A percentile compares a stretch with the other conserved stretches of the same genome.
Conservation (phyloP, 176 grass and related monocot genomes). For the Oryza rufipogon region DNA sequence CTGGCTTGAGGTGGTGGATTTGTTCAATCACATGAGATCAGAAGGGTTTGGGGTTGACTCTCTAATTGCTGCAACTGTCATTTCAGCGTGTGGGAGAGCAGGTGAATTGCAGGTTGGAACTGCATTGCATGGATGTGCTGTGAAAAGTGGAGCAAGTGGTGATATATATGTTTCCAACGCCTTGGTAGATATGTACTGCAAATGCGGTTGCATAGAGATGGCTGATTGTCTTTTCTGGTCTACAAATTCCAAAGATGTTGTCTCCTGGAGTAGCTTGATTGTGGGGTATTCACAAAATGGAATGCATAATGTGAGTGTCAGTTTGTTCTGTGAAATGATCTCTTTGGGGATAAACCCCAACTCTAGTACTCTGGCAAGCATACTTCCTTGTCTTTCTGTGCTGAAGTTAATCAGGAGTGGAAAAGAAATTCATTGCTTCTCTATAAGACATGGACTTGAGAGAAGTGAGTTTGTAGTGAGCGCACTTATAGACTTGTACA, state of each 20-base stretch:
- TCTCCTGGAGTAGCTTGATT: slow-evolving; percentile 72
- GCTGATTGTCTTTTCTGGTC: slow-evolving; percentile 41
- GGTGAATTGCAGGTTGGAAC: slow-evolving; percentile 37
- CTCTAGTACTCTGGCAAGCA: slow-evolving; percentile 47
- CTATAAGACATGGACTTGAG: slow-evolving; percentile 45
- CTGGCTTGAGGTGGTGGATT: slow-evolving; percentile 45
- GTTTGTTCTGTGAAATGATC: slow-evolving; percentile 55
- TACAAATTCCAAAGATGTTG: slow-evolving; percentile 49
- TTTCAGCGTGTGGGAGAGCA: slow-evolving; percentile 52
- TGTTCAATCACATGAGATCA: slow-evolving; percentile 47
- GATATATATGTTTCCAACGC: slow-evolving; percentile 58
- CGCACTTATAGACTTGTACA: slow-evolving; percentile 63
- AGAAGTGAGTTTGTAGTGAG: slow-evolving; percentile 54
- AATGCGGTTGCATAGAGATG: slow-evolving; percentile 43
- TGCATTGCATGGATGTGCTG: slow-evolving; percentile 48
- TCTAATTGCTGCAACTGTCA: slow-evolving; percentile 56
- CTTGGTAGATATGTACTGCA: slow-evolving; percentile 71
- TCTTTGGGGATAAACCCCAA: slow-evolving; percentile 50
- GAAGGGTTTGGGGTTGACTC: slow-evolving; percentile 51
- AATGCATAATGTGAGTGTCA: slow-evolving; percentile 26
- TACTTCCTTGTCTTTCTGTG: slow-evolving; percentile 61
- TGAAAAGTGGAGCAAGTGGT: slow-evolving; percentile 39
- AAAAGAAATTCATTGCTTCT: slow-evolving; percentile 56
- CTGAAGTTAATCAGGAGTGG: slow-evolving; percentile 43
- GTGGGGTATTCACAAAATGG: slow-evolving; percentile 56